Percentiles rank a stretch among this genome's conserved stretches.
Evolutionary conservation across 192 early-diverging fungal genomes (phyloP).

Genomic region (Backusella parvicylindrica): DNA sequence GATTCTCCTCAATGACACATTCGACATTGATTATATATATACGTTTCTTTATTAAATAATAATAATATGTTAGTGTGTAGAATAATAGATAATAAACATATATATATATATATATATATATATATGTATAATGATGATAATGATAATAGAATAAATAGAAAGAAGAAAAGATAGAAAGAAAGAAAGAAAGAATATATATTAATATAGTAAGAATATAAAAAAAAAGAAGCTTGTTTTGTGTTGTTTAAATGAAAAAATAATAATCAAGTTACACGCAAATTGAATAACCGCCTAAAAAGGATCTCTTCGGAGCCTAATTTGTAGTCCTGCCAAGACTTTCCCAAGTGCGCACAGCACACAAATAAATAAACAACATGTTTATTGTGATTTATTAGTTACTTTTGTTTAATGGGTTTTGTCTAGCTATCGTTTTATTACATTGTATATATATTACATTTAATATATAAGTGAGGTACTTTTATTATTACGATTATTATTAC

Average conservation of each 20-base stretch:
- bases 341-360: neutral
- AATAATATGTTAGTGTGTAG: neutral
- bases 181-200: neutral
- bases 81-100: neutral
- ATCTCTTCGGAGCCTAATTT: neutral
- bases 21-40: neutral
- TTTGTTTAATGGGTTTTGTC: neutral
- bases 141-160: no score
- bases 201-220: neutral
- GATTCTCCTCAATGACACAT: neutral
- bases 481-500: neutral
- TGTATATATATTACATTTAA: no score
- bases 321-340: slow-evolving; percentile 2
- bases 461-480: neutral
- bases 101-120: neutral
- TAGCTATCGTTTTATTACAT: no score
- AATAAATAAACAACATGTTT: slow-evolving; percentile 1
- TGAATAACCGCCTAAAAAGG: neutral
- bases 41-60: neutral
- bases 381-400: neutral
- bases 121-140: no score
- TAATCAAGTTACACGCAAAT: neutral
- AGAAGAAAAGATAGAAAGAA: neutral
- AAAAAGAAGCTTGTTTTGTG: neutral
- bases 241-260: neutral